Percentiles rank a stretch among this genome's conserved stretches.
These are phyloP conservation scores for Cylindrodendrum hubeiense DNA, from an alignment of 2,329 filamentous ascomycete species.

Conservation along the genomic window DNA sequence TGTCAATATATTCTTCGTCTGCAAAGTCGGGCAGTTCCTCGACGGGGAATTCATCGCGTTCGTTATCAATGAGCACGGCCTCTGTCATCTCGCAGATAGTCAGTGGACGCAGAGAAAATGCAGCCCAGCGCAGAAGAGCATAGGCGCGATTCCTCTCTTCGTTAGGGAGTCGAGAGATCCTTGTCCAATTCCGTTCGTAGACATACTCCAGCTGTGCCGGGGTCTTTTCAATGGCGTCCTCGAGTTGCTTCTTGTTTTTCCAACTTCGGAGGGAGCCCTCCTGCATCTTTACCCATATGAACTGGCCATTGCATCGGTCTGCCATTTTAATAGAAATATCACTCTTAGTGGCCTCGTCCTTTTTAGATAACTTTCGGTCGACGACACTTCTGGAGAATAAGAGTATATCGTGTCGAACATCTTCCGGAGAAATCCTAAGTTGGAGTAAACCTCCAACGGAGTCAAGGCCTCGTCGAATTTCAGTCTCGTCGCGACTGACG, in stretches of 20 bases:
- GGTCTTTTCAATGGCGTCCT: conserved; percentile 43
- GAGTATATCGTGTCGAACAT: conserved; percentile 39
- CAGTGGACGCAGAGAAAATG: conserved; percentile 39
- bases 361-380: conserved; percentile 43
- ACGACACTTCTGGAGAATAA: conserved; percentile 44
- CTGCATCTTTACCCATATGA: conserved; percentile 44
- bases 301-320: conserved; percentile 34
- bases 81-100: neutral
- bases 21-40: neutral
- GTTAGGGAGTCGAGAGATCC: conserved; percentile 28
- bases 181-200: conserved; percentile 49
- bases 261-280: conserved; percentile 38
- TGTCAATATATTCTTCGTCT: neutral
- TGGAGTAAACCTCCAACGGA: neutral
- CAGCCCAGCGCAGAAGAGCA: conserved; percentile 45
- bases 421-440: conserved; percentile 9
- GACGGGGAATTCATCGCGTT: neutral
- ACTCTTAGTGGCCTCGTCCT: conserved; percentile 27
- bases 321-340: conserved; percentile 42
- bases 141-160: conserved; percentile 37
- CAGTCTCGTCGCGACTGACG: conserved; percentile 42
- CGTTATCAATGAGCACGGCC: neutral
- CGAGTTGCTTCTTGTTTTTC: conserved; percentile 44
- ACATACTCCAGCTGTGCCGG: conserved; percentile 43
- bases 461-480: conserved; percentile 34